Percentiles rank a stretch among this genome's conserved stretches.
Evolutionary conservation across 2,329 filamentous ascomycete genomes (phyloP).

Genomic region (Epichloe glyceriae): DNA sequence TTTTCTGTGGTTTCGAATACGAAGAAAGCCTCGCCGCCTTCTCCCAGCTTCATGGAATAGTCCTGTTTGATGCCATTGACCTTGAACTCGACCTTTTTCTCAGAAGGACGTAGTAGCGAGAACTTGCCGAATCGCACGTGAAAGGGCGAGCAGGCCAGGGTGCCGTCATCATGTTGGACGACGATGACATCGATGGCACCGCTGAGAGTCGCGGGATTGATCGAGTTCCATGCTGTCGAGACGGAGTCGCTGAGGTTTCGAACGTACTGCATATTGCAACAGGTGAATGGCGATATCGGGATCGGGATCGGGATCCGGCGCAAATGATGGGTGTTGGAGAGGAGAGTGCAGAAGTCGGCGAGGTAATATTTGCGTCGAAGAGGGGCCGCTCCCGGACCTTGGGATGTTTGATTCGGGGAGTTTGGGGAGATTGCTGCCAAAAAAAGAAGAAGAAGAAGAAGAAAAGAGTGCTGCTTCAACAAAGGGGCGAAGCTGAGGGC

Average conservation of each 20-base stretch:
- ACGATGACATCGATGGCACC: conserved; percentile 98
- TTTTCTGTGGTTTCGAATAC: conserved; percentile 90
- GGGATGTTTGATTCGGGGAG: too few relatives aligned
- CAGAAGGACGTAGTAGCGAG: conserved; percentile 81
- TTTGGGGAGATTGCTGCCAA: too few relatives aligned
- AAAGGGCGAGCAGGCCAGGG: conserved; percentile 84
- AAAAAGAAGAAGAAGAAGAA: too few relatives aligned
- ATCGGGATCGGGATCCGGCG: not conserved
- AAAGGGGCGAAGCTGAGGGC: too few relatives aligned
- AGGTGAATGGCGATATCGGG: conserved; percentile 3
- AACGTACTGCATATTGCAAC: conserved; percentile 84
- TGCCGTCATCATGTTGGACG: conserved; percentile 88
- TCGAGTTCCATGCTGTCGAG: conserved; percentile 98
- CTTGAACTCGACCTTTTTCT: conserved; percentile 97
- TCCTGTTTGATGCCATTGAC: conserved; percentile 88
- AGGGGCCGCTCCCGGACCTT: too few relatives aligned
- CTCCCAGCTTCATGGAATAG: conserved; percentile 96
- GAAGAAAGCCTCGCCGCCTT: conserved; percentile 96
- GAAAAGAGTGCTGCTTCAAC: too few relatives aligned
- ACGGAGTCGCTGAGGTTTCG: conserved; percentile 89
- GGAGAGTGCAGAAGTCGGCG: not conserved
- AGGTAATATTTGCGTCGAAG: too few relatives aligned
- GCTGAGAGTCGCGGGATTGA: conserved; percentile 93
- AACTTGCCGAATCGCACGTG: conserved; percentile 99
- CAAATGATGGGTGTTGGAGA: not conserved